phyloP scores from a whole-genome alignment of 805 yeast species.

The Ogataea allantospora region DNA sequence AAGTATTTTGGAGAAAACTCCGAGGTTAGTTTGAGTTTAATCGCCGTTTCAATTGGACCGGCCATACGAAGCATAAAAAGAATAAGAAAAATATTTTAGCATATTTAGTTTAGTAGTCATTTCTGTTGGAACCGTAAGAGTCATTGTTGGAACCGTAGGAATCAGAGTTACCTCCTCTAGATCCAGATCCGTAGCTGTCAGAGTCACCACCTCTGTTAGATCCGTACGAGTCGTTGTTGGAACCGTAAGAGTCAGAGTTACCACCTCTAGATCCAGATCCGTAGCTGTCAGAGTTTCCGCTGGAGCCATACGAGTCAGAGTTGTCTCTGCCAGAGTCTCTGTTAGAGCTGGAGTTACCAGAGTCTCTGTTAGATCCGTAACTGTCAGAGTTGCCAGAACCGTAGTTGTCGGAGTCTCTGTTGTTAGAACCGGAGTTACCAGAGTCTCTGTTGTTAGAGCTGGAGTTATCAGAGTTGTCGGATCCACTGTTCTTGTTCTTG shows the following conservation, averaged over 20 bases:
- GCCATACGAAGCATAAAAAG: constrained; percentile 12
- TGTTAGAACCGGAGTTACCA: too few species aligned
- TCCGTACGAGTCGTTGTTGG: constrained; percentile 27
- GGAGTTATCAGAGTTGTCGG: constrained; percentile 23
- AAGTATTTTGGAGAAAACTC: constrained; percentile 43
- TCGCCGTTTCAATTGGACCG: constrained; percentile 39
- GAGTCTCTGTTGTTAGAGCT: constrained; percentile 21
- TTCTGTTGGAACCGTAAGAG: constrained; percentile 4
- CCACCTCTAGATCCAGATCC: constrained; percentile 22
- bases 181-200: constrained; percentile 30
- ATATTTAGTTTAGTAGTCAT: constrained; percentile 8
- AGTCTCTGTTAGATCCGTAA: constrained; percentile 25
- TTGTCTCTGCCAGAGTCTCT: constrained; percentile 27
- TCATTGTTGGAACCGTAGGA: constrained; percentile 4
- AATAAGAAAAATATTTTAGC: constrained; percentile 4
- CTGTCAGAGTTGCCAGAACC: too few species aligned
- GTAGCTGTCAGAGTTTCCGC: constrained; percentile 16
- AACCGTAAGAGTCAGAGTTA: constrained; percentile 32
- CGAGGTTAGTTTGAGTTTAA: constrained; percentile 46
- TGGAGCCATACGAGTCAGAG: constrained; percentile 36
- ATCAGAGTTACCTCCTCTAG: constrained; percentile 28
- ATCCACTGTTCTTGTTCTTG: constrained; percentile 18
- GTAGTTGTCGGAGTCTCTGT: constrained; percentile 16
- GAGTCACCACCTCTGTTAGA: constrained; percentile 26
- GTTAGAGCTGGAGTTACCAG: too few species aligned